phyloP scores from a whole-genome alignment of 2,329 filamentous ascomycete genomes.

The Diaporthe sp. region DNA sequence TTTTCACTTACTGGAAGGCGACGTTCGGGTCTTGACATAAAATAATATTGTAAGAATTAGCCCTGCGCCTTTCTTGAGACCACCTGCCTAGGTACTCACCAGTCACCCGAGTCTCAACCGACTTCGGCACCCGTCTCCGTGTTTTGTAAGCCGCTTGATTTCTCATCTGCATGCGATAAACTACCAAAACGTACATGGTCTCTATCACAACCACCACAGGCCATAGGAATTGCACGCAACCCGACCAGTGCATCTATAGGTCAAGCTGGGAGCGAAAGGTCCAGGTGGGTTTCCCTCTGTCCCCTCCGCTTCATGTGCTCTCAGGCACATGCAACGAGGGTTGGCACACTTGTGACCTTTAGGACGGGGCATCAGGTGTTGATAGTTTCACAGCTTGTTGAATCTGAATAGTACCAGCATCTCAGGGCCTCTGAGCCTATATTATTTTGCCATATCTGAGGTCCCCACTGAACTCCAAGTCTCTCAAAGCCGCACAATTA shows the following conservation, averaged over 20 bases:
- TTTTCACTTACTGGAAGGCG: not conserved
- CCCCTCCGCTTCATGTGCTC: not conserved
- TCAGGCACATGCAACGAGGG: too few relatives aligned
- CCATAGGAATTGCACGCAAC: not conserved
- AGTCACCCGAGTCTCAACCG: not conserved
- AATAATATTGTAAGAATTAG: not conserved
- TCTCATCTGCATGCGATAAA: not conserved
- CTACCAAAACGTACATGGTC: not conserved
- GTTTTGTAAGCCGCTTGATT: slow-evolving; percentile 23
- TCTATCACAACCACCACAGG: not conserved
- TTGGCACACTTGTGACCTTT: not conserved
- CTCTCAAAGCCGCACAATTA: not conserved
- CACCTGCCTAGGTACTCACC: not conserved
- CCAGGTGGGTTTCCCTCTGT: not conserved
- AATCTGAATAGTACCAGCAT: not conserved
- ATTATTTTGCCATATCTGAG: not conserved
- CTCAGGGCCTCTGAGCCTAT: not conserved
- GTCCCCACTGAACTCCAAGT: too few relatives aligned
- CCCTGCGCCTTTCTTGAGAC: not conserved
- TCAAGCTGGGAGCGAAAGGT: not conserved
- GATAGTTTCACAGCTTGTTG: not conserved
- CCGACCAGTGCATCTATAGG: not conserved
- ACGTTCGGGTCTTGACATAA: not conserved
- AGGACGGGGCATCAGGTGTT: not conserved
- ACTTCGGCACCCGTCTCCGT: slow-evolving; percentile 9